Evolutionary conservation across 2,329 filamentous ascomycete genomes (phyloP), one percentile per base, ranked within the genome.

Genomic region (Cercospora zeina): DNA sequence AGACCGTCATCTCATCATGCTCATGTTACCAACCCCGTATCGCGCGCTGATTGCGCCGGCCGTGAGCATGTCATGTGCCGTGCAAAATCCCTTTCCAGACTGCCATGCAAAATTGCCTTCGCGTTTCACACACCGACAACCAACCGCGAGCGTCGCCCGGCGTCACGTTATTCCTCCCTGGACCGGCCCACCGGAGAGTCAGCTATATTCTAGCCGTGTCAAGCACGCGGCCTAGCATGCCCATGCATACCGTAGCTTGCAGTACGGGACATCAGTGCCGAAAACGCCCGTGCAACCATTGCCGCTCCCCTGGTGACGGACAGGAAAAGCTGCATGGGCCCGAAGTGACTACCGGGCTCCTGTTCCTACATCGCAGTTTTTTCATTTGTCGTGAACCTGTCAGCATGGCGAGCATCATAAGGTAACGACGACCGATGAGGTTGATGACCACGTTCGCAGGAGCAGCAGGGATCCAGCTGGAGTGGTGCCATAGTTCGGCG

Each of bases 61-160:
- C 47, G 47, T 51, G 47, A 30, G 47, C 47, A 9, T 30, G 47
- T 51, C 47, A 51, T 51, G 47, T 51, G 47, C 47, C 47, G 47
- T 30, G 24, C 24, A 51, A 16, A 51, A 33, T 51, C 47, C 30
- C 19, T 16, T 51, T 51, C 47, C 11, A 45, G 10, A 13, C 16
- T 21, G 39, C 21, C 13, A 16, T 21, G 39, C 39, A 21, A 51
- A 31, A 51, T 51, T 51, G 27, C 47, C 19, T 11, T 45, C 19
- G 39, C 39, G 21, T 45, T 19, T 45, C 39, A 24, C 13, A 45
- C 39, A 45, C 39, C 39, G 39, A 45, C 7, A 24, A 45, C 39
- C 39, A 45, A 16, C 39, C 19, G 39, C 21, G 39, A 21, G 39
- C 16, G 19, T 24, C 39, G 39, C 39, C 39, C 13, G 39, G 39